Base-by-base conservation (phyloP, 1,284 basidiomycete genomes). In the Sporisorium exsertum region DNA sequence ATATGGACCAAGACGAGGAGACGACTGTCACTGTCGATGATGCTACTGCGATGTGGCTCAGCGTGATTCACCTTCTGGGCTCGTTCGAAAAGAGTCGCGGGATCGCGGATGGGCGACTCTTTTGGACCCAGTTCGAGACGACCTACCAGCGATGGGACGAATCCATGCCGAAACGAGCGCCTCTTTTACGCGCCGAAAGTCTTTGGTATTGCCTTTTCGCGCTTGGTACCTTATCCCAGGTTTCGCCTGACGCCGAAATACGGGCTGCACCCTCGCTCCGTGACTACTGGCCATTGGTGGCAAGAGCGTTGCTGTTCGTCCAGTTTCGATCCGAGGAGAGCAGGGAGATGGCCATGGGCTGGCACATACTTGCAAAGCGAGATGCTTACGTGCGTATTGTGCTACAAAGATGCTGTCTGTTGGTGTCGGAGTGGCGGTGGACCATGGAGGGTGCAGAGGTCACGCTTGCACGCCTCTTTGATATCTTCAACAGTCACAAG, bases 391-490 rank as follows among this genome's bases (percentile, higher is more conserved):
- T 95, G 61, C 90, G 89, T 10, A 86, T 92, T 8, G 87, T 96
- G 59, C 88, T 92, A 29, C 89, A 89, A 1, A 89, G 95, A 18
- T 94, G 93, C 83, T 90, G 92, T 62, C 87, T 90, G 16, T 86
- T 97, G 49, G 89, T 89, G 72, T 87, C 89, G 20, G 87, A 88
- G 26, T 97, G 94, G 93, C 83, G 88, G 24, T 97, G 95, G 94
- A 84, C 85, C 5, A 63, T 81, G 22, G 89, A 91, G 43, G 89
- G 75, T 7, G 73, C 90, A 0, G 89, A 89, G 5, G 81, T 65
- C 26, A 87, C 94, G 80, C 89, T 94, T 64, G 89, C 89, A 51
- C 88, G 90, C 40, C 88, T 97, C 0, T 90, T 90, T 42, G 89
- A 91, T 45, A 90, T 95, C 24, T 95, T 97, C 86, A 90, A 91